Conservation (phyloP, 164 flowering plant species). For the Macadamia integrifolia region DNA sequence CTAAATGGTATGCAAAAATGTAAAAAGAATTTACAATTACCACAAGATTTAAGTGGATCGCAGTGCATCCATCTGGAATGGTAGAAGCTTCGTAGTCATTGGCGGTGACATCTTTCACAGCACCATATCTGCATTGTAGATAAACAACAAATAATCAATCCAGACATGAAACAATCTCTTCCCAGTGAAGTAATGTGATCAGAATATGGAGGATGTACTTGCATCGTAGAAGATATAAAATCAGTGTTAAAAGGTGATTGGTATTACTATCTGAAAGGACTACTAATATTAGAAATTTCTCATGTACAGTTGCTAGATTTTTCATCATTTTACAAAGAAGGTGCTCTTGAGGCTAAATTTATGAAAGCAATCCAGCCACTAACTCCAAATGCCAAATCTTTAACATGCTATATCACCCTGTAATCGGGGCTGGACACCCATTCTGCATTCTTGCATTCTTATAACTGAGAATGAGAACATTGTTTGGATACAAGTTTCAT, state of each 20-base stretch:
- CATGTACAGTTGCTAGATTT: too few relatives aligned
- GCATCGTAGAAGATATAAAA: neutral
- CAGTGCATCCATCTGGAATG: conserved; percentile 56
- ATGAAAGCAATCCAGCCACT: too few relatives aligned
- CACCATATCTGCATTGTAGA: conserved; percentile 48
- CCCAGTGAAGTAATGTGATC: neutral
- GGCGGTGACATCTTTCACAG: conserved; percentile 33
- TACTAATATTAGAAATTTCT: too few relatives aligned
- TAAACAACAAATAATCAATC: neutral
- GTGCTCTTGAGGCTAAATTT: too few relatives aligned
- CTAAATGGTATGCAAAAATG: neutral
- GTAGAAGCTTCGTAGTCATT: conserved; percentile 32
- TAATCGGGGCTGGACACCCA: too few relatives aligned
- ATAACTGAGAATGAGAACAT: too few relatives aligned
- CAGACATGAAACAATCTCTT: neutral
- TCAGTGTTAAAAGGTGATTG: neutral
- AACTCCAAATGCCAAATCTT: too few relatives aligned
- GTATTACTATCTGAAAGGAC: neutral
- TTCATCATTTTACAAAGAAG: too few relatives aligned
- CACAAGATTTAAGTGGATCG: conserved; percentile 85
- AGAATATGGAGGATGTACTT: too few relatives aligned
- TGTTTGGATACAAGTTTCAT: too few relatives aligned
- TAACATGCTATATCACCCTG: too few relatives aligned
- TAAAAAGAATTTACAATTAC: conserved; percentile 29
- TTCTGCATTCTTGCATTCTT: too few relatives aligned